Percentiles rank a stretch among this genome's conserved stretches.
Conservation (phyloP, 2,329 filamentous ascomycete species). For the Endothia cerciana region DNA sequence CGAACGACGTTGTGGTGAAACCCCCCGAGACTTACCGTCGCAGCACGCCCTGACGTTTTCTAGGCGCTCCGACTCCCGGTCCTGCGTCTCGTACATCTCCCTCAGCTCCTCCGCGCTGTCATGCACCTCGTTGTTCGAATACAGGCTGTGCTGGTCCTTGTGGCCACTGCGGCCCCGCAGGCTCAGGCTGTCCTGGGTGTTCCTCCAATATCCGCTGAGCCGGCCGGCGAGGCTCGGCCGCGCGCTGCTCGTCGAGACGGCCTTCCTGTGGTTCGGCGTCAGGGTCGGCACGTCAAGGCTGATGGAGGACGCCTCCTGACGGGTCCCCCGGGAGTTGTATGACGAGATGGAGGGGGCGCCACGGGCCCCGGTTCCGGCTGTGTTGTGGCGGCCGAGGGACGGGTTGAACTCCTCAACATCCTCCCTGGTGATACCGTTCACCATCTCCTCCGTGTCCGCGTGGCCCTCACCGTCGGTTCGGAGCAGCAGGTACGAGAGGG, state of each 20-base stretch:
- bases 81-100: slow-evolving; percentile 77
- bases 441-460: slow-evolving; percentile 62
- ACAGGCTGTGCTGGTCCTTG: slow-evolving; percentile 47
- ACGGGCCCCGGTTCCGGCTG: slow-evolving; percentile 53
- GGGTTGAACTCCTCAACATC: slow-evolving; percentile 85
- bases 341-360: slow-evolving; percentile 73
- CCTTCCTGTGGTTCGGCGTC: slow-evolving; percentile 52
- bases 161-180: slow-evolving; percentile 55
- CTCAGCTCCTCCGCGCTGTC: slow-evolving; percentile 85
- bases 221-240: slow-evolving; percentile 43
- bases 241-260: slow-evolving; percentile 28
- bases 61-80: slow-evolving; percentile 75
- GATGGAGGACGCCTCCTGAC: slow-evolving; percentile 60
- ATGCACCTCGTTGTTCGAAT: slow-evolving; percentile 61
- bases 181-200: slow-evolving; percentile 55
- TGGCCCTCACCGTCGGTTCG: slow-evolving; percentile 71
- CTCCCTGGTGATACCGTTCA: slow-evolving; percentile 60
- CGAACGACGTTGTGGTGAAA: not conserved
- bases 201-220: slow-evolving; percentile 64
- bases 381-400: slow-evolving; percentile 47
- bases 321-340: slow-evolving; percentile 74
- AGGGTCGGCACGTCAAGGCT: slow-evolving; percentile 60
- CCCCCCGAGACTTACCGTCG: slow-evolving; percentile 77
- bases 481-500: slow-evolving; percentile 87
- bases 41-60: slow-evolving; percentile 98